Percentiles rank a stretch among this genome's conserved stretches.
Conservation (phyloP, 1,284 basidiomycete genomes). For the Cronartium quercuum region DNA sequence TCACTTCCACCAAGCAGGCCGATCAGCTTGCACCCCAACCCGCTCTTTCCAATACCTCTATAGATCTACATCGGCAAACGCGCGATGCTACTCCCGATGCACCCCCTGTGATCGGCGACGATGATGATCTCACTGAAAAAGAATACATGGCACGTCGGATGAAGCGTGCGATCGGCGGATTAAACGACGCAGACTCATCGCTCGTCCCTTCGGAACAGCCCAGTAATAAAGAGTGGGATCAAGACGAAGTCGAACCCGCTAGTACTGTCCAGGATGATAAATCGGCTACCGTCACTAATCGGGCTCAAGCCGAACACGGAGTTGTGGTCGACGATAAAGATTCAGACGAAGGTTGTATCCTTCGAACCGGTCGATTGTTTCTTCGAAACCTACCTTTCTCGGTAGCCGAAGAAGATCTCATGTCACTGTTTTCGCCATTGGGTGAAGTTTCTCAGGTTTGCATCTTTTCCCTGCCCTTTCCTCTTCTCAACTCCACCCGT, state of each 20-base stretch:
- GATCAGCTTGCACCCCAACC: not conserved
- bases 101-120: conserved; percentile 36
- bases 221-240: conserved; percentile 46
- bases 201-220: conserved; percentile 33
- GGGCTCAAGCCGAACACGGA: no score
- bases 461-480: not conserved
- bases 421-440: conserved; percentile 62
- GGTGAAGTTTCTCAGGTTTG: conserved; percentile 59
- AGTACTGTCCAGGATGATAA: conserved; percentile 50
- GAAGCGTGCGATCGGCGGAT: conserved; percentile 47
- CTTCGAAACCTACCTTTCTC: conserved; percentile 84
- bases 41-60: not conserved
- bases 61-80: not conserved
- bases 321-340: conserved; percentile 45
- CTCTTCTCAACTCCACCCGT: not conserved
- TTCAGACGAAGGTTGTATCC: conserved; percentile 55
- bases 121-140: conserved; percentile 46
- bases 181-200: conserved; percentile 14
- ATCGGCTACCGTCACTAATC: not conserved
- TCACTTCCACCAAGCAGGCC: conserved; percentile 2
- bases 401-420: conserved; percentile 68
- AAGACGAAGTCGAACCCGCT: conserved; percentile 40
- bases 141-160: conserved; percentile 51
- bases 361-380: conserved; percentile 74
- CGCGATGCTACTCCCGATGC: not conserved